Evolutionary conservation across 1,139 yeast species (phyloP).

Genomic region (Pichia sp.): DNA sequence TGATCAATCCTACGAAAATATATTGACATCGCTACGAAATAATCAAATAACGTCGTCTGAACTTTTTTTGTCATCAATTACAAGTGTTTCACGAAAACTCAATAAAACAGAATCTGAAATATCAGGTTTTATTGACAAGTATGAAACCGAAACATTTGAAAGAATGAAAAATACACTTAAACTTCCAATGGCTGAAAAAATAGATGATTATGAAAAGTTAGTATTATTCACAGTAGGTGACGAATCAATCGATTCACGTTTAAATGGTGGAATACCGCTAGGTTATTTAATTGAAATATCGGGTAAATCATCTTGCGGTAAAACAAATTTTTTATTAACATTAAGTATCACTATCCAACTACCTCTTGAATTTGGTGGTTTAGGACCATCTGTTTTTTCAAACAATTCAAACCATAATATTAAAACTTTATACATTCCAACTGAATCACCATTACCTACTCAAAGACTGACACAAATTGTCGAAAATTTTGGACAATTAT

Average conservation of each 20-base stretch:
- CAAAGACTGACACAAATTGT: slow-evolving; percentile 41
- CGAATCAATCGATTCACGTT: slow-evolving; percentile 42
- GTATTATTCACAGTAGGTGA: slow-evolving; percentile 54
- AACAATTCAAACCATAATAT: slow-evolving; percentile 3
- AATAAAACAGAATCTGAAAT: slow-evolving; percentile 46
- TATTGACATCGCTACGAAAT: slow-evolving; percentile 24
- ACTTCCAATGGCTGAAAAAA: neutral
- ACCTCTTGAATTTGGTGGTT: slow-evolving; percentile 40
- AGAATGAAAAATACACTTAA: neutral
- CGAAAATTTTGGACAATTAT: slow-evolving; percentile 28
- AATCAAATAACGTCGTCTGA: slow-evolving; percentile 37
- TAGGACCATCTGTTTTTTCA: slow-evolving; percentile 30
- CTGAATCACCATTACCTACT: slow-evolving; percentile 71
- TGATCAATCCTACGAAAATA: slow-evolving; percentile 14
- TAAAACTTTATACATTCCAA: slow-evolving; percentile 60
- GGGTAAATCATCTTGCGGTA: slow-evolving; percentile 84
- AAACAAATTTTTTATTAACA: slow-evolving; percentile 70
- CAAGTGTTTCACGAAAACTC: slow-evolving; percentile 39
- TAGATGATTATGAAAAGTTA: neutral
- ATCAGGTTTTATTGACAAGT: slow-evolving; percentile 33
- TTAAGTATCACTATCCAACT: slow-evolving; percentile 53
- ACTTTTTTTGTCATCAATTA: slow-evolving; percentile 34
- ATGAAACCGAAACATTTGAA: slow-evolving; percentile 23
- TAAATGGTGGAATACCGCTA: slow-evolving; percentile 56
- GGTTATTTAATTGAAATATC: slow-evolving; percentile 72